These are phyloP conservation scores for Melampsora americana DNA, from an alignment of 1,284 basidiomycete genomes.

Conservation along the genomic window DNA sequence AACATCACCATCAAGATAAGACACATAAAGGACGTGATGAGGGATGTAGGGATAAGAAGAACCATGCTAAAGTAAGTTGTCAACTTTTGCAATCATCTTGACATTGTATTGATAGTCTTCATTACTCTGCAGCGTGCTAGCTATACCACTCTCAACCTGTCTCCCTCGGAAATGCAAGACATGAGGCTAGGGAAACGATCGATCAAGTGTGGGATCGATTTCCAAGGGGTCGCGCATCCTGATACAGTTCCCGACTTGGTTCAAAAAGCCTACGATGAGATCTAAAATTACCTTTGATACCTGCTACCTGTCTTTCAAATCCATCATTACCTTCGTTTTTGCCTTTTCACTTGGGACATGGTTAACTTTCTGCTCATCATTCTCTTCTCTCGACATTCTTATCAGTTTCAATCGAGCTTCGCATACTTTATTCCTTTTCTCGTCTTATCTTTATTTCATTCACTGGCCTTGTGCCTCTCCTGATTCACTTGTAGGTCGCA, in stretches of 20 bases:
- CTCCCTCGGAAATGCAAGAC: not conserved
- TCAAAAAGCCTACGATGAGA: conserved; percentile 1
- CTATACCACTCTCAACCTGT: not conserved
- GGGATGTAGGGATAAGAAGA: not conserved
- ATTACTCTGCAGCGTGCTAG: not conserved
- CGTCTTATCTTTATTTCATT: conserved; percentile 1
- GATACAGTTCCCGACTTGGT: not conserved
- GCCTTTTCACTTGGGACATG: not conserved
- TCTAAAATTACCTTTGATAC: not conserved
- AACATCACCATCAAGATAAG: not conserved
- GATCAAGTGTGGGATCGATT: not conserved
- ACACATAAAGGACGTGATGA: not conserved
- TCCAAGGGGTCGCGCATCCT: conserved; percentile 19
- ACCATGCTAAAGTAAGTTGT: not conserved
- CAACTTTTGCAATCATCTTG: not conserved
- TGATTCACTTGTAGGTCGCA: no score
- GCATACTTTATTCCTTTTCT: not conserved
- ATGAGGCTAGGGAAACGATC: not conserved
- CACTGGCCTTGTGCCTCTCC: no score
- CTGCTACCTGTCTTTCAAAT: not conserved
- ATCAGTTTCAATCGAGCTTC: not conserved
- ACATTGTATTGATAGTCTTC: conserved; percentile 1
- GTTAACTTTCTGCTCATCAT: not conserved
- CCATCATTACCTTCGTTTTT: conserved; percentile 2
- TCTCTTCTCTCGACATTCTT: not conserved